phyloP scores from a whole-genome alignment of 306 rosid species.

The Dryas alaskensis region DNA sequence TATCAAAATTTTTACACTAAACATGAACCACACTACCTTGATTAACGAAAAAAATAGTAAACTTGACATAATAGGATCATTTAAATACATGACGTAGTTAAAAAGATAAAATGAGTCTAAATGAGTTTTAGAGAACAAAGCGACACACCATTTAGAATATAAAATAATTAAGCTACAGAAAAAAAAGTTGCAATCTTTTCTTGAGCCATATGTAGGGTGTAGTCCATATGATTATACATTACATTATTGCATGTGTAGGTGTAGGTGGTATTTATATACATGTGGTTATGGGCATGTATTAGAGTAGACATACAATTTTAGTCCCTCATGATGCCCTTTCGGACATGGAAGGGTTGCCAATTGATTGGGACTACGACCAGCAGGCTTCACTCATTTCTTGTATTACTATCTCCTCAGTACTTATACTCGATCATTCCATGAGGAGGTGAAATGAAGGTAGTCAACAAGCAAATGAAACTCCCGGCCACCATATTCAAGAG shows the following conservation, averaged over 20 bases:
- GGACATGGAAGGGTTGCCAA: slow-evolving; percentile 42
- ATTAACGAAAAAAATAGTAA: no score
- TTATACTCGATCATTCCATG: slow-evolving; percentile 22
- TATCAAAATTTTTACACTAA: no score
- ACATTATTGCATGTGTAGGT: neutral
- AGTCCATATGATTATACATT: neutral
- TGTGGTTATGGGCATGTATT: slow-evolving; percentile 23
- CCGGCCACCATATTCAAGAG: slow-evolving; percentile 34
- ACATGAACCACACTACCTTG: no score
- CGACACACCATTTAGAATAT: no score
- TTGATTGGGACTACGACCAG: slow-evolving; percentile 60
- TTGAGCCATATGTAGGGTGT: neutral
- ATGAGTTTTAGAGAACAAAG: no score
- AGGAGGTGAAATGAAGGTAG: slow-evolving; percentile 39
- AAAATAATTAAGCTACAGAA: neutral
- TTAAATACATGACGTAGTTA: no score
- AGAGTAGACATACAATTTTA: slow-evolving; percentile 6
- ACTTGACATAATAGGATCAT: no score
- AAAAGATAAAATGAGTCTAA: no score
- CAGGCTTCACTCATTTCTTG: slow-evolving; percentile 62
- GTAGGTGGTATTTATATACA: neutral
- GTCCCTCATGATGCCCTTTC: slow-evolving; percentile 49
- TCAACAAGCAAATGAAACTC: slow-evolving; percentile 64
- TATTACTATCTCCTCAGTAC: slow-evolving; percentile 51
- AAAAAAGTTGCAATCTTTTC: neutral